Conservation (phyloP, 495 filamentous ascomycete species). For the Penicillium salamii region DNA sequence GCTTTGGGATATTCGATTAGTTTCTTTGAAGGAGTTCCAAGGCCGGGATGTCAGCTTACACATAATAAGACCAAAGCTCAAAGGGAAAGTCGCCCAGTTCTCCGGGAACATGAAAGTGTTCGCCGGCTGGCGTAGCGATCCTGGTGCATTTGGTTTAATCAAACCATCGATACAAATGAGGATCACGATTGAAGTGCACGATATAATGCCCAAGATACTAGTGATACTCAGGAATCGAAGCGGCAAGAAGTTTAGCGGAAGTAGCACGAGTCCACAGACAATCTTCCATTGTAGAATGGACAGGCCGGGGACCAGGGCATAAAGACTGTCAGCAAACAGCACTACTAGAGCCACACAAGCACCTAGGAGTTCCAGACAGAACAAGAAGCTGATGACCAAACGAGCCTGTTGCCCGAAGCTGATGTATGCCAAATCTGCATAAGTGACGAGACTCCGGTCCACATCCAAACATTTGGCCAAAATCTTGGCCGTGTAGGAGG, state of each 20-base stretch:
- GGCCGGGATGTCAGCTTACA: slow-evolving; percentile 38
- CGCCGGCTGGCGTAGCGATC: slow-evolving; percentile 82
- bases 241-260: slow-evolving; percentile 84
- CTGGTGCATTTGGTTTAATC: slow-evolving; percentile 74
- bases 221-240: slow-evolving; percentile 83
- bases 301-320: slow-evolving; percentile 72
- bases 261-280: slow-evolving; percentile 73
- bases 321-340: slow-evolving; percentile 87
- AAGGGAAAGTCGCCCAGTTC: slow-evolving; percentile 86
- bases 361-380: slow-evolving; percentile 83
- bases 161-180: slow-evolving; percentile 83
- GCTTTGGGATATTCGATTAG: slow-evolving; percentile 32
- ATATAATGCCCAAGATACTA: slow-evolving; percentile 86
- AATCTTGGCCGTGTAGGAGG: slow-evolving; percentile 82
- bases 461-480: slow-evolving; percentile 88
- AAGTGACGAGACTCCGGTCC: slow-evolving; percentile 76
- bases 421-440: slow-evolving; percentile 89
- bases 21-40: no score
- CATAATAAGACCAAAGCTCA: slow-evolving; percentile 94
- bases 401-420: slow-evolving; percentile 85
- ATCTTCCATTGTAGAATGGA: slow-evolving; percentile 80
- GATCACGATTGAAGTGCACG: slow-evolving; percentile 76
- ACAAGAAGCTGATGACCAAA: slow-evolving; percentile 76
- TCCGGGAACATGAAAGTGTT: slow-evolving; percentile 69
- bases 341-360: slow-evolving; percentile 90